Evolutionary conservation across 78 protist species (phyloP).

Genomic region (Tieghemostelium lacteum): DNA sequence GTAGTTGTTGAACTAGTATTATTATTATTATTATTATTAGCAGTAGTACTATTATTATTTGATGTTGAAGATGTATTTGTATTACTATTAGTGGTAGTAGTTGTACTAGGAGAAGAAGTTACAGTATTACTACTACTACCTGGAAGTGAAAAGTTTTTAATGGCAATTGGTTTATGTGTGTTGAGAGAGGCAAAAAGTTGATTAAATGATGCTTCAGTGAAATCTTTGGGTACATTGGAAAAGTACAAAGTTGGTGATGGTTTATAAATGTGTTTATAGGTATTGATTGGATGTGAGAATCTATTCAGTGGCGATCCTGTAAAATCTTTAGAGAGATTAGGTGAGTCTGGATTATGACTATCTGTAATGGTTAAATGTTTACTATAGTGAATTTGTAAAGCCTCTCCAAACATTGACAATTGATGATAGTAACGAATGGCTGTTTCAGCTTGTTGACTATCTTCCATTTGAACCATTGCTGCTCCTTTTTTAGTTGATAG

Average conservation of each 20-base stretch:
- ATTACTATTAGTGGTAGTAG: neutral
- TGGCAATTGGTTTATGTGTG: conserved; percentile 50
- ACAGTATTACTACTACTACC: neutral
- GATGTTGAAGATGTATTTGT: conserved; percentile 7
- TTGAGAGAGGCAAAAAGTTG: conserved; percentile 45
- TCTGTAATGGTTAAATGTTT: conserved; percentile 80
- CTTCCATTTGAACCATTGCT: conserved; percentile 88
- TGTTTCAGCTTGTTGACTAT: conserved; percentile 67
- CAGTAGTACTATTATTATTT: neutral
- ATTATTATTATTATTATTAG: neutral
- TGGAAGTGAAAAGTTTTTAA: conserved; percentile 32
- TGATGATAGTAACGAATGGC: conserved; percentile 71
- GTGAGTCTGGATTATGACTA: conserved; percentile 49
- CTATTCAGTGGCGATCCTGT: conserved; percentile 51
- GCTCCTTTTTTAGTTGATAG: conserved; percentile 81
- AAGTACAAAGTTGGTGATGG: conserved; percentile 81
- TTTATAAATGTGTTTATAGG: conserved; percentile 64
- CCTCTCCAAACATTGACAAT: conserved; percentile 50
- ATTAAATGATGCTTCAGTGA: conserved; percentile 33
- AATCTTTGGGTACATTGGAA: conserved; percentile 67
- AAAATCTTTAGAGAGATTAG: conserved; percentile 42
- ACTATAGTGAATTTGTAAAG: conserved; percentile 55
- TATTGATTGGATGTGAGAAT: conserved; percentile 62
- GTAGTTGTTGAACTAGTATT: neutral
- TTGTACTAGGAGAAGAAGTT: neutral